Evolutionary conservation across 2,329 filamentous ascomycete genomes (phyloP).

Genomic region (Hypoxylon sp.): DNA sequence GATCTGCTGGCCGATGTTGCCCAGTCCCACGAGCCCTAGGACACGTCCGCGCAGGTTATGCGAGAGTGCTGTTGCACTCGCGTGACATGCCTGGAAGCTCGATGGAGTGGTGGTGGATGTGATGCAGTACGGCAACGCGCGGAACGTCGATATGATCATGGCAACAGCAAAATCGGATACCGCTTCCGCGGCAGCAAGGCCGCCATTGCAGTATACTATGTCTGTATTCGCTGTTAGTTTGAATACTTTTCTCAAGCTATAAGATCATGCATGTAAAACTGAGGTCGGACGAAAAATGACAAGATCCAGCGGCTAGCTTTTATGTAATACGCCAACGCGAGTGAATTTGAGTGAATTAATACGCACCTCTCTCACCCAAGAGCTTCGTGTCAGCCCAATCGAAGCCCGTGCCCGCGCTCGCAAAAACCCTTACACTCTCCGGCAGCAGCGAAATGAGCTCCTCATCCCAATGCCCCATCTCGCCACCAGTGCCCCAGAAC

Average conservation of each 20-base stretch:
- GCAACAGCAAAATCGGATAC: slow-evolving; percentile 79
- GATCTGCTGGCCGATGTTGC: slow-evolving; percentile 73
- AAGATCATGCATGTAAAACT: neutral
- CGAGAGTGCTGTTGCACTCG: slow-evolving; percentile 68
- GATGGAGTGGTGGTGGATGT: slow-evolving; percentile 59
- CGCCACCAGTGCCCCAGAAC: slow-evolving; percentile 74
- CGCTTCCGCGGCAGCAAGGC: slow-evolving; percentile 76
- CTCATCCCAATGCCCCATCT: slow-evolving; percentile 72
- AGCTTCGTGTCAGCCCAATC: slow-evolving; percentile 72
- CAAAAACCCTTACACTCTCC: slow-evolving; percentile 66
- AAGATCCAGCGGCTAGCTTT: neutral
- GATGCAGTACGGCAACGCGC: slow-evolving; percentile 74
- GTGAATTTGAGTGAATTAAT: slow-evolving; percentile 5
- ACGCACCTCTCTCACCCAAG: slow-evolving; percentile 70
- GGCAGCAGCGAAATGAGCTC: slow-evolving; percentile 70
- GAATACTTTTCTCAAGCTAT: neutral
- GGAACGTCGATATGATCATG: slow-evolving; percentile 77
- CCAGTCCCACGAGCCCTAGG: slow-evolving; percentile 77
- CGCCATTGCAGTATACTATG: slow-evolving; percentile 80
- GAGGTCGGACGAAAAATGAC: neutral
- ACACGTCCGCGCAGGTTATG: slow-evolving; percentile 72
- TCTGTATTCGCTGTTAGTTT: slow-evolving; percentile 54
- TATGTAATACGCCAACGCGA: neutral
- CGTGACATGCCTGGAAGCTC: slow-evolving; percentile 70
- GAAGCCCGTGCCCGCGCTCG: slow-evolving; percentile 71